Percentiles rank a stretch among this genome's conserved stretches.
Evolutionary conservation across 2,329 filamentous ascomycete species (phyloP).

Genomic region (Venturia carpophila): DNA sequence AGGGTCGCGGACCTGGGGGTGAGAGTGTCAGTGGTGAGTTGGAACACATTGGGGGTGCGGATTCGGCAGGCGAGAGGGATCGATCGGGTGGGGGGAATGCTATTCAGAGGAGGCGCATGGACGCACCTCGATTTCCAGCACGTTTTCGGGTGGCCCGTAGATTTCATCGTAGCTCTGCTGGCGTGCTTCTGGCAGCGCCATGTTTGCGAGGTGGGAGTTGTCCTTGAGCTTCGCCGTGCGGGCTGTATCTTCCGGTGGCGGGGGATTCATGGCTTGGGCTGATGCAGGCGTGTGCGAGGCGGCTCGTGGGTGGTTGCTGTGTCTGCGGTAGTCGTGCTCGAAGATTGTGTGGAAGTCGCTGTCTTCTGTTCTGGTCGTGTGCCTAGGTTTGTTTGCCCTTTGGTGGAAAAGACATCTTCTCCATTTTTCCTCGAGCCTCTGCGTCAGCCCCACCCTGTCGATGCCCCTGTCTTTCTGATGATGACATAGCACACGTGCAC

Average conservation of each 20-base stretch:
- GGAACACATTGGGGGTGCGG: conserved; percentile 12
- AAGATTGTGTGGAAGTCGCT: background rate
- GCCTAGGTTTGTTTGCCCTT: too few relatives aligned
- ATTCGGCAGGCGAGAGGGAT: background rate
- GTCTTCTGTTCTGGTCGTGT: background rate
- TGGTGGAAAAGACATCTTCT: background rate
- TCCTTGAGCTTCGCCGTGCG: conserved; percentile 8
- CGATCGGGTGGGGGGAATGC: background rate
- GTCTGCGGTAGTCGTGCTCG: background rate
- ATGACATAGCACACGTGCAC: background rate
- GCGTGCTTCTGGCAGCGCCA: conserved; percentile 62
- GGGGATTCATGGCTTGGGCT: background rate
- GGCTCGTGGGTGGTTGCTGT: background rate
- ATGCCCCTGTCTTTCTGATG: background rate
- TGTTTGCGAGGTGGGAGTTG: conserved; percentile 28
- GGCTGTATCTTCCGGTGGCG: conserved; percentile 9
- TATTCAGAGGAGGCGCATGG: conserved; percentile 40
- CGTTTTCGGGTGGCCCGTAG: conserved; percentile 97
- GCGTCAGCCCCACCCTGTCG: background rate
- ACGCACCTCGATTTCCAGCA: conserved; percentile 89
- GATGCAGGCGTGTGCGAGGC: background rate
- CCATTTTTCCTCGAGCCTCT: background rate
- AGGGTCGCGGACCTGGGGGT: conserved; percentile 73
- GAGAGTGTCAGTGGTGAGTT: conserved; percentile 8
- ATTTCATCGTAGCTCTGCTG: conserved; percentile 98